Conservation (phyloP, 2,329 filamentous ascomycete genomes). For the Teratosphaeria pseudoeucalypti region DNA sequence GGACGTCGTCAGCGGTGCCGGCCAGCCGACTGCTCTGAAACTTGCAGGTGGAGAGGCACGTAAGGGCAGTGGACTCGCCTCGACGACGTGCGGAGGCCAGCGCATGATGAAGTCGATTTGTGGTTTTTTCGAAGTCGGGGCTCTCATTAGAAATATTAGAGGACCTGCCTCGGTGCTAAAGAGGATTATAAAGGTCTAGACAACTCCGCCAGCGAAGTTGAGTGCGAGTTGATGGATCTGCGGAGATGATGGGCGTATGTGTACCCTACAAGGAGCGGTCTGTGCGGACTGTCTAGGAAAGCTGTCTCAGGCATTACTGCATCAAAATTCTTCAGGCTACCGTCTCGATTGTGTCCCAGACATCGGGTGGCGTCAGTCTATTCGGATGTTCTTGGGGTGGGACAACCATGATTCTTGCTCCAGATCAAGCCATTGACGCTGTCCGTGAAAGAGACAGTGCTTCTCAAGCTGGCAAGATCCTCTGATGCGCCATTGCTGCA, state of each 20-base stretch:
- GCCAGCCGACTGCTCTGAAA: neutral
- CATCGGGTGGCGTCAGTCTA: neutral
- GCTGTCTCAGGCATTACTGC: neutral
- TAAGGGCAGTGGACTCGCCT: neutral
- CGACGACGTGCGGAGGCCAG: neutral
- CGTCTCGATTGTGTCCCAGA: neutral
- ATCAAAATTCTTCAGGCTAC: neutral
- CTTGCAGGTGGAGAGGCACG: neutral
- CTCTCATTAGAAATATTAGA: neutral
- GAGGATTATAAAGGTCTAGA: no score
- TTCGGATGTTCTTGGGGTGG: neutral
- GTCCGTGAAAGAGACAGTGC: neutral
- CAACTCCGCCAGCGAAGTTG: no score
- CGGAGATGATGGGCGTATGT: no score
- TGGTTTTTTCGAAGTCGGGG: neutral
- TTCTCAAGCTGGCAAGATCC: neutral
- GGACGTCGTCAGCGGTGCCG: neutral
- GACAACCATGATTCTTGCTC: neutral
- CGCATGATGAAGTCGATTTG: neutral
- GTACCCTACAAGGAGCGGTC: no score
- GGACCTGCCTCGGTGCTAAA: neutral
- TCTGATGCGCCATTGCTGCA: neutral
- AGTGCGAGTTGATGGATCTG: no score
- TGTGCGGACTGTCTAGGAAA: neutral
- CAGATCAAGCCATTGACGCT: neutral